Conservation (phyloP, 805 yeast species). For the Blastobotrys americana region DNA sequence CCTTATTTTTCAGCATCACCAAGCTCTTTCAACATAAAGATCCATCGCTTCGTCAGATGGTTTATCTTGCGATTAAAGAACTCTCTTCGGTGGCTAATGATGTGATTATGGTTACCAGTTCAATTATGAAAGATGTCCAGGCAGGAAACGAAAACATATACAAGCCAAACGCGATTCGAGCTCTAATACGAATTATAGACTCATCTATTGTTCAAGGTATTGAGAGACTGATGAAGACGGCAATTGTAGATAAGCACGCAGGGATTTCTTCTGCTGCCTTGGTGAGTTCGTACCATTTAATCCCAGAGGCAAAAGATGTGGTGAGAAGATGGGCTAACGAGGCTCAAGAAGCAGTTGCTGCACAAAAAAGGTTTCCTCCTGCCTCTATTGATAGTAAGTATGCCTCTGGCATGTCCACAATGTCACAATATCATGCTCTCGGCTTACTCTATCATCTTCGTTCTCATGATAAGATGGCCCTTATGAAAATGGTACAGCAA, state of each 20-base stretch:
- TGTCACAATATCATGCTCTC: slow-evolving; percentile 92
- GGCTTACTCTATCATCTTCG: slow-evolving; percentile 83
- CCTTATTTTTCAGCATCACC: slow-evolving; percentile 86
- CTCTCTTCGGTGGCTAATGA: slow-evolving; percentile 78
- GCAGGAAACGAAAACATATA: slow-evolving; percentile 68
- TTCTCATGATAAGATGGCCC: slow-evolving; percentile 88
- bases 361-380: slow-evolving; percentile 39
- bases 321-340: slow-evolving; percentile 93
- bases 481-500: slow-evolving; percentile 81
- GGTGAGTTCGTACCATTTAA: slow-evolving; percentile 79
- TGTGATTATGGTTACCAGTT: slow-evolving; percentile 94
- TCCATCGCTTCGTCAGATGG: slow-evolving; percentile 80
- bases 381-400: slow-evolving; percentile 22
- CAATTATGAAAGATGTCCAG: slow-evolving; percentile 97
- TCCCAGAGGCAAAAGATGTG: slow-evolving; percentile 85
- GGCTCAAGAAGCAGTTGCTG: slow-evolving; percentile 79
- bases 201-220: slow-evolving; percentile 79
- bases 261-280: slow-evolving; percentile 89
- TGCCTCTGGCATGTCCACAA: slow-evolving; percentile 46
- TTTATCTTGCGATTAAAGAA: slow-evolving; percentile 90
- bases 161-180: slow-evolving; percentile 92
- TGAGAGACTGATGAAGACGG: slow-evolving; percentile 85
- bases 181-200: slow-evolving; percentile 84
- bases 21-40: slow-evolving; percentile 91
- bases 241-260: slow-evolving; percentile 86